These are phyloP conservation scores for Aureobasidium sp. DNA, from an alignment of 2,329 filamentous ascomycete genomes.

Conservation along the genomic window DNA sequence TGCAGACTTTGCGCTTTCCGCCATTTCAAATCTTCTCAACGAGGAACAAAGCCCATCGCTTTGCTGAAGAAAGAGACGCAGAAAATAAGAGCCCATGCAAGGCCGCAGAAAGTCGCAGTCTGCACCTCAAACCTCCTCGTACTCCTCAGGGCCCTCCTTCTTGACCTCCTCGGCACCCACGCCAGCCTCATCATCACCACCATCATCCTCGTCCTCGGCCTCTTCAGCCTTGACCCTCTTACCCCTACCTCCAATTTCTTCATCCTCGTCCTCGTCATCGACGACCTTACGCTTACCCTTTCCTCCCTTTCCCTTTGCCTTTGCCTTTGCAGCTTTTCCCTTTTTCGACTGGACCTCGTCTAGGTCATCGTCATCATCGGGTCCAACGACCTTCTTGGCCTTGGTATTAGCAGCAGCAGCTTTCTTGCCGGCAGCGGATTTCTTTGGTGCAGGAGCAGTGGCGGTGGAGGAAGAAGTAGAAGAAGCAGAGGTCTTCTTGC, in stretches of 20 bases:
- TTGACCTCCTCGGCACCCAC: neutral
- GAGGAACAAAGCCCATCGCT: too few species aligned
- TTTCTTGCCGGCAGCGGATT: conserved; percentile 17
- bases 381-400: conserved; percentile 11
- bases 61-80: too few species aligned
- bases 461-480: neutral
- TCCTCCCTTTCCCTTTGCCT: neutral
- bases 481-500: conserved; percentile 22
- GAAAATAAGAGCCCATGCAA: too few species aligned
- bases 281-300: neutral
- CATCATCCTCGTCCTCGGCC: neutral
- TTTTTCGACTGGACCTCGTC: neutral
- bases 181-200: neutral
- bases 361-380: neutral
- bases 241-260: too few species aligned
- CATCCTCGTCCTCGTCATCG: neutral
- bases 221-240: too few species aligned
- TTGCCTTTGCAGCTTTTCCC: neutral
- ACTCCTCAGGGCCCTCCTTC: neutral
- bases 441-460: conserved; percentile 18
- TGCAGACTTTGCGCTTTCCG: too few species aligned
- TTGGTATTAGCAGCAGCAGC: conserved; percentile 5
- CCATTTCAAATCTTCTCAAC: too few species aligned
- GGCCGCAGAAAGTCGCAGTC: neutral
- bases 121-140: neutral